Percentiles rank a stretch among this genome's conserved stretches.
phyloP scores from a whole-genome alignment of 306 rosid species.

The Argentina anserina region DNA sequence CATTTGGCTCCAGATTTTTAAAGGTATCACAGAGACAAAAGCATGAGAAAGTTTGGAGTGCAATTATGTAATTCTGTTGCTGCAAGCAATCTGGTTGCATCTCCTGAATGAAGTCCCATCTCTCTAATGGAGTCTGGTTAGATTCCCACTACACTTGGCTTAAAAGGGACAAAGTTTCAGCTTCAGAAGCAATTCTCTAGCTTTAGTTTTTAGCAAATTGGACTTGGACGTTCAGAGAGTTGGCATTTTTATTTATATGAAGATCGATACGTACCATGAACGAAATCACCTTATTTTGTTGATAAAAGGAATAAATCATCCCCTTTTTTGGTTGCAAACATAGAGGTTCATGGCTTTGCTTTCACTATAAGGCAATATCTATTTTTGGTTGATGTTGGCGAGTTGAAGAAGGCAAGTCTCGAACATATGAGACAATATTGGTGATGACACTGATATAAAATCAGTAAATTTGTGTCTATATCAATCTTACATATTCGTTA shows the following conservation, averaged over 20 bases:
- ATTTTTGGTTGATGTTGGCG: not conserved
- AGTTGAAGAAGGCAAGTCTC: slow-evolving; percentile 6
- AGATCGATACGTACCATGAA: not conserved
- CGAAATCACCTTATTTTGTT: not conserved
- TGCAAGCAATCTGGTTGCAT: slow-evolving; percentile 13
- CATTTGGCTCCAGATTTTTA: not conserved
- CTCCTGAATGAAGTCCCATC: not conserved
- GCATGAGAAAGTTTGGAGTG: slow-evolving; percentile 4
- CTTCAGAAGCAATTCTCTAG: not conserved
- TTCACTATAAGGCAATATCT: not conserved
- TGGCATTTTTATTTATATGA: not conserved
- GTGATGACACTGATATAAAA: not conserved
- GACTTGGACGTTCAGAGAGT: too few relatives aligned
- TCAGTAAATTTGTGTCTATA: not conserved
- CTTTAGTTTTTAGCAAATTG: not conserved
- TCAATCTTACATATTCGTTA: not conserved
- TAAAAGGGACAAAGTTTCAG: slow-evolving; percentile 4
- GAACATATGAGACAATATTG: not conserved
- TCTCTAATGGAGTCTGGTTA: not conserved
- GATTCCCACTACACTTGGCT: slow-evolving; percentile 4
- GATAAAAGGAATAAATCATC: not conserved
- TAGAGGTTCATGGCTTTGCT: not conserved
- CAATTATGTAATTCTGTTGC: not conserved
- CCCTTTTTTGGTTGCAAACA: not conserved
- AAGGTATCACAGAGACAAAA: not conserved